Percentiles rank a stretch among this genome's conserved stretches.
Conservation (phyloP, 495 filamentous ascomycete species). For the Achaetomiella virescens region DNA sequence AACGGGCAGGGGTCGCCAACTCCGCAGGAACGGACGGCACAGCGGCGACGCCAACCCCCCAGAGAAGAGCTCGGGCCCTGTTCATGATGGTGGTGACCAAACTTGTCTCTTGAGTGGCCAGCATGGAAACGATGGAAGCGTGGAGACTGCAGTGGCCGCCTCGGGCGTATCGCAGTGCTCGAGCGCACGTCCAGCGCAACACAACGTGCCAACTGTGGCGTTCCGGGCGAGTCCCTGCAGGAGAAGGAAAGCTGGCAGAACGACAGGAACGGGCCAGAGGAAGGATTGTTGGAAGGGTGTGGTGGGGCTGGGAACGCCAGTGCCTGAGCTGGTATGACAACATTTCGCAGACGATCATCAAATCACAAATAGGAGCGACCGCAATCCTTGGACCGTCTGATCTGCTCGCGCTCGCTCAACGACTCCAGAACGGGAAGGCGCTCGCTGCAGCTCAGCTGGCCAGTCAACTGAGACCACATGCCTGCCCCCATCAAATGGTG, state of each 20-base stretch:
- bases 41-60: neutral
- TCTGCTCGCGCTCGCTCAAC: no score
- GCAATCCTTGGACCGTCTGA: no score
- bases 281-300: no score
- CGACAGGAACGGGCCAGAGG: neutral
- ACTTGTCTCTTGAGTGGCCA: neutral
- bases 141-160: slow-evolving; percentile 4
- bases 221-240: slow-evolving; percentile 1
- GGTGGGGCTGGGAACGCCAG: no score
- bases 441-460: neutral
- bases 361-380: no score
- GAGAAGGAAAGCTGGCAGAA: neutral
- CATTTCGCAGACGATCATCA: no score
- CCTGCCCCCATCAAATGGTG: neutral
- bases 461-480: slow-evolving; percentile 2
- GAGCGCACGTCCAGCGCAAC: neutral
- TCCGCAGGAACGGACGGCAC: neutral
- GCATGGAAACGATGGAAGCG: neutral
- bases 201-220: neutral
- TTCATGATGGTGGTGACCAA: neutral
- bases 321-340: no score
- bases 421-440: no score
- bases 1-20: neutral
- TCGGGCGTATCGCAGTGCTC: neutral
- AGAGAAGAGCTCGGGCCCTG: neutral